phyloP scores from a whole-genome alignment of 345 rosid genomes.

The Camelina sativa region DNA sequence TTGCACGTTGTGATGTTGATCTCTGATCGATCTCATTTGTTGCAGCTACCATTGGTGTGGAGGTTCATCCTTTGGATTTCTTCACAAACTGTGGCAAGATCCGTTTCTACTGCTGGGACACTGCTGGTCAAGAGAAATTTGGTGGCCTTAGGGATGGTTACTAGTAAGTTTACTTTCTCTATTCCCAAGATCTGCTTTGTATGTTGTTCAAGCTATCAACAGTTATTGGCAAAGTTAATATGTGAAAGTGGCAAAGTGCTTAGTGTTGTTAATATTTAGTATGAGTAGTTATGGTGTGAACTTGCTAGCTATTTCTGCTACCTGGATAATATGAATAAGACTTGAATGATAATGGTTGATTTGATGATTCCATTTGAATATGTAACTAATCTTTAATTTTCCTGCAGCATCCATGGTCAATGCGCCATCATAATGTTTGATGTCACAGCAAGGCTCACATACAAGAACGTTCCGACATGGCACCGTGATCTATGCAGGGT shows the following conservation, averaged over 20 bases:
- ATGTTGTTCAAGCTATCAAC: not conserved
- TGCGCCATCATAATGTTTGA: conserved; percentile 98
- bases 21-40: not conserved
- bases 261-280: not conserved
- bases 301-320: not conserved
- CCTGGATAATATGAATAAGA: not conserved
- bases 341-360: not conserved
- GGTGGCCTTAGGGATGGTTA: conserved; percentile 98
- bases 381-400: not conserved
- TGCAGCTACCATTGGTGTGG: conserved; percentile 94
- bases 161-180: conserved; percentile 57
- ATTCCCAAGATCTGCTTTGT: not conserved
- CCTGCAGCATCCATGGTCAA: conserved; percentile 90
- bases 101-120: conserved; percentile 97
- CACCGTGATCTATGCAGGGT: conserved; percentile 94
- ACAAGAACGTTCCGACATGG: conserved; percentile 98
- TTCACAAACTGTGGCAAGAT: conserved; percentile 88
- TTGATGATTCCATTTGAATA: not conserved
- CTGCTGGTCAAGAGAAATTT: conserved; percentile 96
- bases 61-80: conserved; percentile 95
- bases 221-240: not conserved
- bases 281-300: not conserved
- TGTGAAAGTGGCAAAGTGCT: not conserved
- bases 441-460: conserved; percentile 90
- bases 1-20: not conserved